Evolutionary conservation across 345 rosid species (phyloP).

Genomic region (Eucalyptus shirleyi): DNA sequence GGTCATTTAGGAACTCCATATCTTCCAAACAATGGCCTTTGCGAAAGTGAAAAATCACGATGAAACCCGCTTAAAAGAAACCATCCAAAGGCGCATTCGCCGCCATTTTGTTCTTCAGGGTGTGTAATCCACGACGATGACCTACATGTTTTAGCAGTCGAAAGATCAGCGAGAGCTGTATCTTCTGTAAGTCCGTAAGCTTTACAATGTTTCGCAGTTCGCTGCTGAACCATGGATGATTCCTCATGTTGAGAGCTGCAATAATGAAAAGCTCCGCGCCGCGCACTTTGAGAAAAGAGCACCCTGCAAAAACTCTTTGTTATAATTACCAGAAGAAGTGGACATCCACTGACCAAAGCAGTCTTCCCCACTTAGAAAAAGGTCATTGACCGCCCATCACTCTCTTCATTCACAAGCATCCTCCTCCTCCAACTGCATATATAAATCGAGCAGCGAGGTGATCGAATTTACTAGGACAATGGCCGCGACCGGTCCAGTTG

Average conservation of each 20-base stretch:
- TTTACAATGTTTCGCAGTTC: neutral
- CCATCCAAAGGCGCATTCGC: neutral
- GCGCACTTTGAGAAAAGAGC: neutral
- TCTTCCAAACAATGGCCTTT: neutral
- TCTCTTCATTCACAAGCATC: conserved; percentile 33
- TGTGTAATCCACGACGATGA: too few species aligned
- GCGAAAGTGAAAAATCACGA: neutral
- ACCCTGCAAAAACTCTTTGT: neutral
- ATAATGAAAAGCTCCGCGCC: neutral
- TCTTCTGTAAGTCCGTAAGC: neutral
- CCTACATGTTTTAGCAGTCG: neutral
- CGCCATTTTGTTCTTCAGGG: too few species aligned
- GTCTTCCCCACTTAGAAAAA: neutral
- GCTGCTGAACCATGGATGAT: neutral
- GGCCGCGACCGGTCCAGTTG: conserved; percentile 36
- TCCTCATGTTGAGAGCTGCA: neutral
- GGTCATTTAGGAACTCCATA: neutral
- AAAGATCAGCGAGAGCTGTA: neutral
- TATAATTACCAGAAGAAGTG: neutral
- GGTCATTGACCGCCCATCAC: neutral
- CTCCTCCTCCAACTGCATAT: neutral
- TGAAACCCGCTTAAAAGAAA: neutral
- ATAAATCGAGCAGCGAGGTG: neutral
- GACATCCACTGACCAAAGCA: neutral
- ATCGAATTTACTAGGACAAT: conserved; percentile 10